These are phyloP conservation scores for Yarrowia keelungensis DNA, from an alignment of 805 yeast species.

Conservation along the genomic window DNA sequence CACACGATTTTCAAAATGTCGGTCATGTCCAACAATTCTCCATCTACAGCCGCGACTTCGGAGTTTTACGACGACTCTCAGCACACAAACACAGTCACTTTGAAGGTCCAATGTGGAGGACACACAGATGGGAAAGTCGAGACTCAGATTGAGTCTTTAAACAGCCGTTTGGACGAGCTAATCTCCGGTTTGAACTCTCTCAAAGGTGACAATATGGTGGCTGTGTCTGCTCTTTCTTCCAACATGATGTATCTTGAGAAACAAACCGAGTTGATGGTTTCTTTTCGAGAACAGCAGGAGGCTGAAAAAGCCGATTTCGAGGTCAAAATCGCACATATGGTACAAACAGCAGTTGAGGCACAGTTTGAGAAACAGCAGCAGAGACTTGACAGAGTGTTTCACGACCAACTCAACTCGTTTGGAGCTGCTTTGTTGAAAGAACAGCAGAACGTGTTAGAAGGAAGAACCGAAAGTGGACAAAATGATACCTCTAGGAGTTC, in stretches of 20 bases:
- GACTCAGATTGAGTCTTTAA: background rate
- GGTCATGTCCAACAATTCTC: background rate
- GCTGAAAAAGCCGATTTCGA: background rate
- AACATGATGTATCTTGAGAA: conserved; percentile 29
- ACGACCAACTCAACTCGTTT: conserved; percentile 21
- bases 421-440: conserved; percentile 8
- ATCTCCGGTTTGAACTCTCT: background rate
- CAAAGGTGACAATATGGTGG: conserved; percentile 32
- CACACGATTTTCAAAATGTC: background rate
- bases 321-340: background rate
- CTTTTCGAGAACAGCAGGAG: conserved; percentile 22
- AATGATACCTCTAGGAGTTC: no score
- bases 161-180: background rate
- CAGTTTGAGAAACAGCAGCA: conserved; percentile 7
- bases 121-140: background rate
- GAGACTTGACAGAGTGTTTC: background rate
- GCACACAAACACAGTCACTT: background rate
- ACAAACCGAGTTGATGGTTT: conserved; percentile 33
- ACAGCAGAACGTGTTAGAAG: background rate
- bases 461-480: background rate
- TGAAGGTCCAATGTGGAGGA: conserved; percentile 2
- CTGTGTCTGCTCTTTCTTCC: conserved; percentile 13
- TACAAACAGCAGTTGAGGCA: background rate
- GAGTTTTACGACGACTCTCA: conserved; percentile 2
- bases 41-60: conserved; percentile 4